Conservation (phyloP, 257 asterid species). For the Penstemon barbatus region DNA sequence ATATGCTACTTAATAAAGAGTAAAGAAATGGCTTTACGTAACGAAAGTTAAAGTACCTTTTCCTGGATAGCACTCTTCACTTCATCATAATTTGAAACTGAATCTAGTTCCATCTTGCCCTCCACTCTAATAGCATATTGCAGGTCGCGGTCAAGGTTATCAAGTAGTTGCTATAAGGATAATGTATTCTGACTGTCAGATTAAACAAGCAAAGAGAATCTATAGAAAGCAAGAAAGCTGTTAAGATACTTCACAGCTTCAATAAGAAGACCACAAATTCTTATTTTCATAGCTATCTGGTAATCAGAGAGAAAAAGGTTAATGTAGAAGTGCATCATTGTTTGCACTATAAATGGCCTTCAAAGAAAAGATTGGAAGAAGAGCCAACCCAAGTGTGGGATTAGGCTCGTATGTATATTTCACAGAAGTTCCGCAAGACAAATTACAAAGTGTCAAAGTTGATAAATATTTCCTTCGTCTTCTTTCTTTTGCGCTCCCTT, state of each 20-base stretch:
- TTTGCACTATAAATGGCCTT: conserved; percentile 1
- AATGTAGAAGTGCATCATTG: background rate
- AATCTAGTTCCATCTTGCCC: conserved; percentile 84
- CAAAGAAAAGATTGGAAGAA: conserved; percentile 3
- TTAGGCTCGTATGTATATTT: background rate
- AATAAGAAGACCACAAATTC: conserved; percentile 13
- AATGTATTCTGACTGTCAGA: conserved; percentile 30
- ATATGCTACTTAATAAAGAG: conserved; percentile 16
- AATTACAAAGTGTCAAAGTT: too few relatives aligned
- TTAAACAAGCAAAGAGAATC: conserved; percentile 12
- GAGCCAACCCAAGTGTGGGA: background rate
- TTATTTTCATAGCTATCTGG: background rate
- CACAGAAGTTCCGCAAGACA: background rate
- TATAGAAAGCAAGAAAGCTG: conserved; percentile 3
- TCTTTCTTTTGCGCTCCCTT: too few relatives aligned
- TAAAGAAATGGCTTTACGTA: conserved; percentile 23
- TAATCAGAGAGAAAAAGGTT: background rate
- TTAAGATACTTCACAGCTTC: conserved; percentile 14
- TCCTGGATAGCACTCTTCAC: conserved; percentile 77
- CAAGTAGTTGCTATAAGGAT: conserved; percentile 64
- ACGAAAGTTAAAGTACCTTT: conserved; percentile 59
- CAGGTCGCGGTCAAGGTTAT: conserved; percentile 96
- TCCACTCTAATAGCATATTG: conserved; percentile 93
- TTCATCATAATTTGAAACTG: conserved; percentile 80
- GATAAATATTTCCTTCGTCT: too few relatives aligned